Evolutionary conservation across 2,329 filamentous ascomycete species (phyloP).

Genomic region (Tolypocladium tundrense): DNA sequence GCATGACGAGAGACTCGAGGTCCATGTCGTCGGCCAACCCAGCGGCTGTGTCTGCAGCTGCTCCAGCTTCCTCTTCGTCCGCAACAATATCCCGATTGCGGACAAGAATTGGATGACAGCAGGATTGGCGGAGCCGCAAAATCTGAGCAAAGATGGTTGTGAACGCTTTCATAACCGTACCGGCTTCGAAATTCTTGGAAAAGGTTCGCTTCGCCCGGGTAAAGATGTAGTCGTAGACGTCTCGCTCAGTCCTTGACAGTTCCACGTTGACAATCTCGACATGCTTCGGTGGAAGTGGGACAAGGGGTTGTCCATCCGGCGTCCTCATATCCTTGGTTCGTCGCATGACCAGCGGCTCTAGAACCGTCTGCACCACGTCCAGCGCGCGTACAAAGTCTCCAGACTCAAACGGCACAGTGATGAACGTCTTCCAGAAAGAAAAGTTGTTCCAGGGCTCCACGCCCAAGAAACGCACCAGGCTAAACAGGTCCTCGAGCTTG

Average conservation of each 20-base stretch:
- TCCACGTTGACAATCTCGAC: conserved; percentile 84
- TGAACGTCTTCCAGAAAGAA: conserved; percentile 98
- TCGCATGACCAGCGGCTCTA: conserved; percentile 90
- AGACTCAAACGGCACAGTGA: conserved; percentile 92
- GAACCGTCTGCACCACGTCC: conserved; percentile 92
- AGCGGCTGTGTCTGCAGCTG: conserved; percentile 63
- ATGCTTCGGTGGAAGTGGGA: conserved; percentile 69
- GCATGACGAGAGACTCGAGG: conserved; percentile 70
- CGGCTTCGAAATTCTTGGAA: conserved; percentile 76
- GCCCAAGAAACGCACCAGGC: conserved; percentile 79
- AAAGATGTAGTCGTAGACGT: conserved; percentile 89
- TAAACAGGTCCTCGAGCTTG: conserved; percentile 87
- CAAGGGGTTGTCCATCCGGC: conserved; percentile 63
- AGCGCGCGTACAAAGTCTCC: conserved; percentile 88
- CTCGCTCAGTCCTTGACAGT: conserved; percentile 72
- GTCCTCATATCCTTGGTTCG: conserved; percentile 98
- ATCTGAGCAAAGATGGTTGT: conserved; percentile 98
- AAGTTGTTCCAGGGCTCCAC: conserved; percentile 99
- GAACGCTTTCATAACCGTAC: conserved; percentile 88
- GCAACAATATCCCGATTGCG: conserved; percentile 75
- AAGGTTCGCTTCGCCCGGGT: conserved; percentile 75
- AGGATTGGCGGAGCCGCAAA: conserved; percentile 81
- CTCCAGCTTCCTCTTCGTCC: conserved; percentile 74
- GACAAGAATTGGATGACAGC: conserved; percentile 85
- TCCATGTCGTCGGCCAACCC: conserved; percentile 95